These are phyloP conservation scores for Cystobasidium pallidum DNA, from an alignment of 1,284 basidiomycete genomes.

Conservation along the genomic window DNA sequence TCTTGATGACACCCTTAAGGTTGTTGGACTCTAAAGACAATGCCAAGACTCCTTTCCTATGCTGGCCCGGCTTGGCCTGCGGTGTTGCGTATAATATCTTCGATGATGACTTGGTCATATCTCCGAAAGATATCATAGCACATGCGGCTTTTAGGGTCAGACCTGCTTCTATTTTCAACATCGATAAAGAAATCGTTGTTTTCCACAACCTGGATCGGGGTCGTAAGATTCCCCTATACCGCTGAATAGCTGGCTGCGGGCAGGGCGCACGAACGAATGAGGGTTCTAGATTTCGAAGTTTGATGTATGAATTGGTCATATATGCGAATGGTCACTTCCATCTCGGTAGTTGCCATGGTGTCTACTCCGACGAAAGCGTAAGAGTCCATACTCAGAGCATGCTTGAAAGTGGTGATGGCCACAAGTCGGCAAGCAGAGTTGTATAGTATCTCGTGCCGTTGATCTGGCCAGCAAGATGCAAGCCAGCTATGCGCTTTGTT, in stretches of 20 bases:
- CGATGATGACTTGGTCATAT: constrained; percentile 21
- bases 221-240: constrained; percentile 9
- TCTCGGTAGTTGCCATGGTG: too few species aligned
- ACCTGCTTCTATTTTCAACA: constrained; percentile 18
- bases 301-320: too few species aligned
- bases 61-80: constrained; percentile 18
- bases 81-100: constrained; percentile 24
- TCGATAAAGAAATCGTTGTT: constrained; percentile 24
- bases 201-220: constrained; percentile 35
- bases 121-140: constrained; percentile 20
- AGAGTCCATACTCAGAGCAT: too few species aligned
- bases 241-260: constrained; percentile 13
- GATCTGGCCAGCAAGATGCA: constrained; percentile 85
- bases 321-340: too few species aligned
- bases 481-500: constrained; percentile 78
- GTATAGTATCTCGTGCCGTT: too few species aligned
- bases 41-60: constrained; percentile 22
- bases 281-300: too few species aligned
- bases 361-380: too few species aligned
- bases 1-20: constrained; percentile 26
- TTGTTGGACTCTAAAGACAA: constrained; percentile 20
- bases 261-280: not conserved
- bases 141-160: constrained; percentile 25
- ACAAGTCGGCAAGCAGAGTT: too few species aligned
- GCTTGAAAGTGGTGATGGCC: not conserved